These are phyloP conservation scores for Fusarium denticulatum DNA, from an alignment of 2,329 filamentous ascomycete species.

Conservation along the genomic window DNA sequence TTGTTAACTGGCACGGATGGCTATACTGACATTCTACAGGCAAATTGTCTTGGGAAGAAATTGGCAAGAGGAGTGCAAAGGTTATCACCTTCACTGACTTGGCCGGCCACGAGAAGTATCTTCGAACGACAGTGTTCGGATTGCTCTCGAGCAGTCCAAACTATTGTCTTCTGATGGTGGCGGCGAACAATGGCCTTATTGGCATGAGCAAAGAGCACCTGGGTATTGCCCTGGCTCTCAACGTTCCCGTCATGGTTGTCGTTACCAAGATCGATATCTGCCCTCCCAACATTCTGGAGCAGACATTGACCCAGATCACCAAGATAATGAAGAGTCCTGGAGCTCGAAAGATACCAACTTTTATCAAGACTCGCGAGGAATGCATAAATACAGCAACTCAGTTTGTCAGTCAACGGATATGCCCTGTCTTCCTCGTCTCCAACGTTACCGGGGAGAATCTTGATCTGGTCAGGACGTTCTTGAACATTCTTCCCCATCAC, in stretches of 20 bases:
- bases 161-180: conserved; percentile 98
- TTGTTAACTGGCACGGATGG: no score
- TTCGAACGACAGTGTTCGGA: conserved; percentile 96
- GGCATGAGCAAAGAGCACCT: conserved; percentile 99
- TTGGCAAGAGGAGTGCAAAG: conserved; percentile 93
- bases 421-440: conserved; percentile 96
- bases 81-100: conserved; percentile 97
- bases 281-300: conserved; percentile 91
- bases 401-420: conserved; percentile 94
- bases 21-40: conserved; percentile 47
- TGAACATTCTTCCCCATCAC: conserved; percentile 95
- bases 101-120: conserved; percentile 93
- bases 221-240: conserved; percentile 91
- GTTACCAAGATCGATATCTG: conserved; percentile 99
- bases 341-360: conserved; percentile 93
- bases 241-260: conserved; percentile 97
- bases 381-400: conserved; percentile 96
- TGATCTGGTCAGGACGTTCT: conserved; percentile 88
- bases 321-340: conserved; percentile 95
- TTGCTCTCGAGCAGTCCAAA: conserved; percentile 94
- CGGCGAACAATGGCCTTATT: conserved; percentile 95
- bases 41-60: conserved; percentile 94
- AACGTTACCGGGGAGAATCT: conserved; percentile 95
- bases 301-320: conserved; percentile 90
- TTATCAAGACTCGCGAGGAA: conserved; percentile 90